Evolutionary conservation across 768 basidiomycete genomes (phyloP), one percentile per base, ranked within the genome.

Genomic region (Serendipita vermifera): DNA sequence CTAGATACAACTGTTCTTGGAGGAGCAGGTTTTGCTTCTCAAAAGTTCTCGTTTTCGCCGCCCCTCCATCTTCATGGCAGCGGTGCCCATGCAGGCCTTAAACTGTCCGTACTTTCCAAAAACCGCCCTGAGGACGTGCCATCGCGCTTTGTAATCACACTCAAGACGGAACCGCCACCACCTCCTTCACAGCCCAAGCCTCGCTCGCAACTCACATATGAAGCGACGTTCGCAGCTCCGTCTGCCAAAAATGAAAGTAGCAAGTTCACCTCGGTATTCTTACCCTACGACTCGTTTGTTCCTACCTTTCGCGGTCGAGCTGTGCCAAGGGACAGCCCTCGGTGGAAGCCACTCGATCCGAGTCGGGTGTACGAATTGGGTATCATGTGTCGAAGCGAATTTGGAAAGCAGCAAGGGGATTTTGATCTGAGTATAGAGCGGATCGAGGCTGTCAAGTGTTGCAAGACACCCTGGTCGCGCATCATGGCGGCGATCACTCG

Each of bases 21-120:
- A 3, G 70, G 69, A 17, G 70, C 70, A 33, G 70, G 70, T 3
- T 72, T 72, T 58, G 70, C 70, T 5, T 71, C 70, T 2, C 70
- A 70, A 56, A 62, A 62, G n/a, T 66, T 65, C 58, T 61, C 62
- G 6, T 70, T 69, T 53, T 57, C 58, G 6, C 61, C 62, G 1
- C 38, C 41, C 5, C 62, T 69, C 15, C 40, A 60, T 20, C n/a
- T n/a, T n/a, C n/a, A n/a, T n/a, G n/a, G n/a, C n/a, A n/a, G n/a
- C n/a, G n/a, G n/a, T n/a, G n/a, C n/a, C n/a, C n/a, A n/a, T n/a
- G n/a, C n/a, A n/a, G n/a, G 29, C 29, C 17, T 51, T 15, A 51
- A 15, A 20, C 46, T 51, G 15, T 51, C 22, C 20, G 31, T 51
- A 20, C 5, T 51, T 5, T 29, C 11, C 9, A 20, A n/a, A n/a